These are phyloP conservation scores for Mycena rebaudengoi DNA, from an alignment of 768 basidiomycete genomes.

Conservation along the genomic window DNA sequence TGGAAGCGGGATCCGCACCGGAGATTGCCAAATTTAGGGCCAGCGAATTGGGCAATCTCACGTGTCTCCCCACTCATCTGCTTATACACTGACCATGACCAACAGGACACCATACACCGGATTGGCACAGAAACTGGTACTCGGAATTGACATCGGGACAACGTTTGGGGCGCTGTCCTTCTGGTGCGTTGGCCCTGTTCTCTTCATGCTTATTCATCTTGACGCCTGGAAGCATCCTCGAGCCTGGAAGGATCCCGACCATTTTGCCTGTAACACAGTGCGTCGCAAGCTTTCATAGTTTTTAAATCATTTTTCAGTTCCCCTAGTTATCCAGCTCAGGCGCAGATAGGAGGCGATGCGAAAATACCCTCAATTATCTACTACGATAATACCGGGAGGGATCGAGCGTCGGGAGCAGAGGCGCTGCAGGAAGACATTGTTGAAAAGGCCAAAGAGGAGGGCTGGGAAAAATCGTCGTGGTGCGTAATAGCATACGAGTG, in stretches of 20 bases:
- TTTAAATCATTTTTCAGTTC: too few species aligned
- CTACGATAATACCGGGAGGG: constrained; percentile 49
- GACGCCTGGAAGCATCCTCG: constrained; percentile 22
- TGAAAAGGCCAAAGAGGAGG: constrained; percentile 51
- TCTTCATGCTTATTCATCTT: constrained; percentile 17
- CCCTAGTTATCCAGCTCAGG: constrained; percentile 55
- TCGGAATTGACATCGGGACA: too few species aligned
- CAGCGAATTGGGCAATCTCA: too few species aligned
- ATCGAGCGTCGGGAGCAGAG: constrained; percentile 55
- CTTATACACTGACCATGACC: too few species aligned
- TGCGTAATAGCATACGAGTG: too few species aligned
- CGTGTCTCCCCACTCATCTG: too few species aligned
- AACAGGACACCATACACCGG: too few species aligned
- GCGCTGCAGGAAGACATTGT: constrained; percentile 48
- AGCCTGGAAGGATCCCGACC: constrained; percentile 9
- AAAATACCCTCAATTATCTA: constrained; percentile 60
- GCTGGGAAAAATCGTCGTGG: constrained; percentile 56
- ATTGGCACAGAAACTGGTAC: too few species aligned
- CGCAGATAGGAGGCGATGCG: constrained; percentile 51
- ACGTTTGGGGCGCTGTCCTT: constrained; percentile 52
- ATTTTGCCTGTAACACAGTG: constrained; percentile 21
- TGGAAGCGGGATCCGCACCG: too few species aligned
- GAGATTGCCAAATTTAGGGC: too few species aligned
- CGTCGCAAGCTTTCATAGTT: not conserved
- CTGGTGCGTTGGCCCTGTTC: not conserved